Percentiles rank a stretch among this genome's conserved stretches.
phyloP scores from a whole-genome alignment of 1,284 basidiomycete genomes.

The Cutaneotrichosporon dermatis region DNA sequence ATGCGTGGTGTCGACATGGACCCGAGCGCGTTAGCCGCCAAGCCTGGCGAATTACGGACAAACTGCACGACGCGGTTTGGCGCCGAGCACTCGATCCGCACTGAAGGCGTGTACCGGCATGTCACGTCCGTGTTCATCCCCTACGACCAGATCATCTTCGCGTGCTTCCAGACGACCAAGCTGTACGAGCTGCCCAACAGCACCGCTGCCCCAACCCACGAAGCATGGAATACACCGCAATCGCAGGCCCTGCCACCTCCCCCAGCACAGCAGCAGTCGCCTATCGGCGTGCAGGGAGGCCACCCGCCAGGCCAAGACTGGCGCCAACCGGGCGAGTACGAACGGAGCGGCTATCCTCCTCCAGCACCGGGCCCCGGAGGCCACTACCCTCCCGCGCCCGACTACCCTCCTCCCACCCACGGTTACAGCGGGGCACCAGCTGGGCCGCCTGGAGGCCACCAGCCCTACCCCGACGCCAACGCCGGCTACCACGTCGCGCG shows the following conservation, averaged over 20 bases:
- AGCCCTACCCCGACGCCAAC: neutral
- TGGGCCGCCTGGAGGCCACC: neutral
- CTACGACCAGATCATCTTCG: slow-evolving; percentile 64
- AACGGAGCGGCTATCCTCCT: neutral
- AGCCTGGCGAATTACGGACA: slow-evolving; percentile 67
- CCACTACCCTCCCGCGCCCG: neutral
- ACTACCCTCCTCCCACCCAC: neutral
- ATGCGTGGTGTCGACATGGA: slow-evolving; percentile 71
- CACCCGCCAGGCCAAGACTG: neutral
- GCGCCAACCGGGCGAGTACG: slow-evolving; percentile 1
- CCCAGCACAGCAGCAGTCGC: neutral
- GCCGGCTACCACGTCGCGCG: neutral
- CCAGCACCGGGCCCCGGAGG: neutral
- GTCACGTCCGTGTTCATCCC: slow-evolving; percentile 90
- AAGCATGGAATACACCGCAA: neutral
- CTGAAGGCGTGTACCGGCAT: slow-evolving; percentile 57
- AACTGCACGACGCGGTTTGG: slow-evolving; percentile 90
- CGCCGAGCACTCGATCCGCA: slow-evolving; percentile 64
- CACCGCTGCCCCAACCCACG: neutral
- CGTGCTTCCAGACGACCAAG: slow-evolving; percentile 56
- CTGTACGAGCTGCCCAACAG: slow-evolving; percentile 46
- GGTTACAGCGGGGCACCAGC: neutral
- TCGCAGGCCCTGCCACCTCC: neutral
- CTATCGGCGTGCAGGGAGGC: too few species aligned
- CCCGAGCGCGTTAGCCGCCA: slow-evolving; percentile 49